Evolutionary conservation across 225 moss, liverwort and hornwort species (phyloP).

Genomic region (Physcomitrellopsis africana): DNA sequence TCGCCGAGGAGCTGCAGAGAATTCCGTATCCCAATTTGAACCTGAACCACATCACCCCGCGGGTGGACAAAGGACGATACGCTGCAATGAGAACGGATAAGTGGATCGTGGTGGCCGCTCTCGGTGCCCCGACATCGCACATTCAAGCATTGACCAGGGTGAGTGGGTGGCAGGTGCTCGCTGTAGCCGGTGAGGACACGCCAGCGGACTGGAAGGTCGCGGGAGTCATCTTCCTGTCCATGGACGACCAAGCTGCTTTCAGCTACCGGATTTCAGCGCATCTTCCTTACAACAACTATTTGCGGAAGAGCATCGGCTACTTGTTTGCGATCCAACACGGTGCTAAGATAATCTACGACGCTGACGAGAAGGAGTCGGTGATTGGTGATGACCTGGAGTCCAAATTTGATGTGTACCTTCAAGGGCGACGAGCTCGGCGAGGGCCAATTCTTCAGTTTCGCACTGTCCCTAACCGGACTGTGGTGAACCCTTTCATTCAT

Average conservation of each 20-base stretch:
- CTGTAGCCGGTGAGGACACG: slow-evolving; percentile 59
- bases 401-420: slow-evolving; percentile 75
- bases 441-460: slow-evolving; percentile 76
- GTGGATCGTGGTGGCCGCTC: slow-evolving; percentile 78
- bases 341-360: slow-evolving; percentile 84
- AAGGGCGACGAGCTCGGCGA: slow-evolving; percentile 58
- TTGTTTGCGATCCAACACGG: slow-evolving; percentile 96
- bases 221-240: slow-evolving; percentile 70
- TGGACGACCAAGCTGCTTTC: slow-evolving; percentile 68
- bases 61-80: slow-evolving; percentile 71
- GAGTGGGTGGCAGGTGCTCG: slow-evolving; percentile 85
- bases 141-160: slow-evolving; percentile 68
- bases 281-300: slow-evolving; percentile 61
- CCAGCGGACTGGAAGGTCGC: slow-evolving; percentile 83
- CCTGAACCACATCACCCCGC: slow-evolving; percentile 55
- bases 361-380: slow-evolving; percentile 71
- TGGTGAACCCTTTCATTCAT: slow-evolving; percentile 89
- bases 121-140: slow-evolving; percentile 69
- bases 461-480: slow-evolving; percentile 59
- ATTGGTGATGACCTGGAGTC: slow-evolving; percentile 65
- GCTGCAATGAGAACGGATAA: slow-evolving; percentile 55
- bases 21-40: slow-evolving; percentile 76
- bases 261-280: slow-evolving; percentile 70
- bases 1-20: slow-evolving; percentile 58
- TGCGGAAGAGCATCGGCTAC: slow-evolving; percentile 88